Conservation (phyloP, 176 grass and related monocot species). For the Hyparrhenia diplandra region DNA sequence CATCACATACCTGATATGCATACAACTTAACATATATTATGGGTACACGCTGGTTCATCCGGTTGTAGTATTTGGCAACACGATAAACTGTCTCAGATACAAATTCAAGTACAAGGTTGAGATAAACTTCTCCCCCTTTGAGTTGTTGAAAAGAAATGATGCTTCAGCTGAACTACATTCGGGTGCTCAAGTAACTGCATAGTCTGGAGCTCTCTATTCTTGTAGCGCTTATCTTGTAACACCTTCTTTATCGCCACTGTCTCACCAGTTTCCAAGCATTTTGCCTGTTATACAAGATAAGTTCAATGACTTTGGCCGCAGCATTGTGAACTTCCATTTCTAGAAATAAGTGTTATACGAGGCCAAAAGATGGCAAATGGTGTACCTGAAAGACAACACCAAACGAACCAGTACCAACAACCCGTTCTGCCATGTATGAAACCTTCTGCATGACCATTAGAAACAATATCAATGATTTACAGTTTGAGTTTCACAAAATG, state of each 20-base stretch:
- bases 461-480: conserved; percentile 15
- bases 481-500: not conserved
- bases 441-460: conserved; percentile 74
- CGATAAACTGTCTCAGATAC: conserved; percentile 85
- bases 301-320: too few relatives aligned
- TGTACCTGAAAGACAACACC: conserved; percentile 93
- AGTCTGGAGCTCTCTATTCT: conserved; percentile 94
- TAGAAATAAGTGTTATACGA: conserved; percentile 12
- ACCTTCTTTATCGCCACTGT: conserved; percentile 97
- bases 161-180: conserved; percentile 87
- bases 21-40: conserved; percentile 82
- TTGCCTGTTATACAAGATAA: conserved; percentile 61
- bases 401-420: conserved; percentile 94
- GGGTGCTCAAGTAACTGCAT: conserved; percentile 92
- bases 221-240: conserved; percentile 95
- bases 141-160: conserved; percentile 93
- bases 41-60: conserved; percentile 81
- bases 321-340: not conserved
- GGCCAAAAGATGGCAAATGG: not conserved
- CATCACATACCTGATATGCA: conserved; percentile 75
- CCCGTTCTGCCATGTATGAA: conserved; percentile 92
- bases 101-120: conserved; percentile 92
- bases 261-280: conserved; percentile 83
- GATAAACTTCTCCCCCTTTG: conserved; percentile 90
- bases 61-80: conserved; percentile 70